phyloP scores from a whole-genome alignment of 352 stramenopile genomes.

The Phytophthora agathidicida region DNA sequence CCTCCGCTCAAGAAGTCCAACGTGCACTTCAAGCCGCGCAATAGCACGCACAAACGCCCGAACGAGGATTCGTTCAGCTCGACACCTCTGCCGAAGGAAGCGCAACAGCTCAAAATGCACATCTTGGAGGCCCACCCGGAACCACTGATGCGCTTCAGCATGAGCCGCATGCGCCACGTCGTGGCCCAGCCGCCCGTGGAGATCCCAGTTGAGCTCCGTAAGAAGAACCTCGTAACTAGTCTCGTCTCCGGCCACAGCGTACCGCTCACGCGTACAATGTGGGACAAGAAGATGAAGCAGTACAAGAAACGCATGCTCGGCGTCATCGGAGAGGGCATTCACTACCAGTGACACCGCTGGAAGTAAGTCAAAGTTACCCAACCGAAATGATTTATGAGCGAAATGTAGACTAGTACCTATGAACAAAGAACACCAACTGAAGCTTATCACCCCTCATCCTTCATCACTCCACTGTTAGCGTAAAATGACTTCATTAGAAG shows the following conservation, averaged over 20 bases:
- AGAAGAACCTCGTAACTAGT: conserved; percentile 37
- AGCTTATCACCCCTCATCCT: too few relatives aligned
- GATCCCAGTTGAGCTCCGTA: conserved; percentile 49
- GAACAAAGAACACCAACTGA: too few relatives aligned
- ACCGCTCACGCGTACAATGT: conserved; percentile 67
- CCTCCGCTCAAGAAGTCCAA: conserved; percentile 31
- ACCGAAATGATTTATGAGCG: conserved; percentile 7
- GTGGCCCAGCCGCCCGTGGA: conserved; percentile 52
- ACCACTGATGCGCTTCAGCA: conserved; percentile 61
- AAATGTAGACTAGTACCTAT: conserved; percentile 16
- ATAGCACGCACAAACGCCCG: conserved; percentile 8
- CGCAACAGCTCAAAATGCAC: conserved; percentile 63
- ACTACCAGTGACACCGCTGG: conserved; percentile 33
- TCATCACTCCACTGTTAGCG: too few relatives aligned
- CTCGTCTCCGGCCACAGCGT: conserved; percentile 61
- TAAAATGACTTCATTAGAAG: too few relatives aligned
- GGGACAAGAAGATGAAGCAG: conserved; percentile 61
- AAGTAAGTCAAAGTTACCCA: background rate
- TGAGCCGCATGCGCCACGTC: conserved; percentile 68
- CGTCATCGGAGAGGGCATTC: conserved; percentile 52
- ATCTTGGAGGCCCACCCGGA: conserved; percentile 52
- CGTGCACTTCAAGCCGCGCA: conserved; percentile 24
- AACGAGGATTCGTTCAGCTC: conserved; percentile 9
- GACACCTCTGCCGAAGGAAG: conserved; percentile 41
- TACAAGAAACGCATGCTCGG: conserved; percentile 44